phyloP scores from a whole-genome alignment of 2,329 filamentous ascomycete species.

The Zymoseptoria tritici region DNA sequence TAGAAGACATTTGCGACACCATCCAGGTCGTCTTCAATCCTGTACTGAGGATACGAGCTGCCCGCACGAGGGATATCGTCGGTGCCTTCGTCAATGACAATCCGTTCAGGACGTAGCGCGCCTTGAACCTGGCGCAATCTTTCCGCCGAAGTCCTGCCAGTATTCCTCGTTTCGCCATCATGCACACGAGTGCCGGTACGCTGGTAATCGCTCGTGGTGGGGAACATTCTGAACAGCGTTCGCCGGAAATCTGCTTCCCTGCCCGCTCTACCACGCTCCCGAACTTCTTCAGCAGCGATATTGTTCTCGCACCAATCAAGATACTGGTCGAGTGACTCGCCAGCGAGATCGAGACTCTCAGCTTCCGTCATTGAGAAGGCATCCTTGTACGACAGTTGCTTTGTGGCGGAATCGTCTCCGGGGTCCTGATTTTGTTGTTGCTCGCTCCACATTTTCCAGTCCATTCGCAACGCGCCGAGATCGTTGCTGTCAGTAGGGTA shows the following conservation, averaged over 20 bases:
- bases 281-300: conserved; percentile 46
- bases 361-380: conserved; percentile 51
- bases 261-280: conserved; percentile 26
- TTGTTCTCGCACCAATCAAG: conserved; percentile 70
- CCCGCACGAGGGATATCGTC: conserved; percentile 40
- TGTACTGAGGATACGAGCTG: conserved; percentile 44
- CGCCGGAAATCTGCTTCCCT: conserved; percentile 34
- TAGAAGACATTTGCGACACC: conserved; percentile 42
- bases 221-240: conserved; percentile 38
- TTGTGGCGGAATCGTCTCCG: background rate
- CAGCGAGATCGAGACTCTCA: conserved; percentile 56
- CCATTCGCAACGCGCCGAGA: conserved; percentile 52
- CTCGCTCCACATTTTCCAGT: conserved; percentile 68
- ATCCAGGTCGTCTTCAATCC: conserved; percentile 39
- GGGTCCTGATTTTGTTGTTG: conserved; percentile 10
- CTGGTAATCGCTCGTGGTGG: conserved; percentile 16
- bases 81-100: conserved; percentile 30
- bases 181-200: conserved; percentile 3
- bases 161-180: conserved; percentile 8
- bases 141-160: conserved; percentile 16
- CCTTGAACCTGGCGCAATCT: conserved; percentile 39
- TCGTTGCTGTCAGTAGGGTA: conserved; percentile 47
- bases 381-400: conserved; percentile 32
- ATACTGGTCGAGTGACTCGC: conserved; percentile 62
- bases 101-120: conserved; percentile 32